These are phyloP conservation scores for Citrus reticulata DNA, from an alignment of 345 rosid genomes.

Conservation along the genomic window DNA sequence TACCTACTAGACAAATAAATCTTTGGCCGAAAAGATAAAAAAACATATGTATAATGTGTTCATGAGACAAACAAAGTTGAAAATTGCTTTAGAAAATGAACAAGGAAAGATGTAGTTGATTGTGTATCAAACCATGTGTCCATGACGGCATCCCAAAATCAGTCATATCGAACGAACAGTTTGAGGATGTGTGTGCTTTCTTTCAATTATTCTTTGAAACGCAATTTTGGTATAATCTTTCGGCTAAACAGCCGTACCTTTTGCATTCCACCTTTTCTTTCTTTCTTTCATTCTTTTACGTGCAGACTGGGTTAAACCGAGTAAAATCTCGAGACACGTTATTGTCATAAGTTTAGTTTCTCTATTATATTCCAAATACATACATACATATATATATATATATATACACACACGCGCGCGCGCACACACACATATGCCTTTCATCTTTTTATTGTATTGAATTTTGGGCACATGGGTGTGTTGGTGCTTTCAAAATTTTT, in stretches of 20 bases:
- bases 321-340: neutral
- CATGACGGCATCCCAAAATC: neutral
- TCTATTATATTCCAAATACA: no score
- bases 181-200: neutral
- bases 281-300: neutral
- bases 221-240: neutral
- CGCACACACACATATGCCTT: neutral
- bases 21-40: neutral
- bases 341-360: neutral
- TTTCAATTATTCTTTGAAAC: neutral
- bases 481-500: neutral
- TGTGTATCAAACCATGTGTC: neutral
- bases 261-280: neutral
- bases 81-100: neutral
- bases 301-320: neutral
- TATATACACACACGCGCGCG: fast-evolving
- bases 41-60: neutral
- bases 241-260: slow-evolving; percentile 6
- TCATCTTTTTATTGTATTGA: neutral
- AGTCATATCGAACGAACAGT: neutral
- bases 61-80: neutral
- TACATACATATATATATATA: no score
- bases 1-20: neutral
- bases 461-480: neutral
- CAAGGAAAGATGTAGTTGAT: neutral